Percentiles rank a stretch among this genome's conserved stretches.
These are phyloP conservation scores for Colletotrichum nymphaeae DNA, from an alignment of 2,329 filamentous ascomycete species.

Conservation along the genomic window DNA sequence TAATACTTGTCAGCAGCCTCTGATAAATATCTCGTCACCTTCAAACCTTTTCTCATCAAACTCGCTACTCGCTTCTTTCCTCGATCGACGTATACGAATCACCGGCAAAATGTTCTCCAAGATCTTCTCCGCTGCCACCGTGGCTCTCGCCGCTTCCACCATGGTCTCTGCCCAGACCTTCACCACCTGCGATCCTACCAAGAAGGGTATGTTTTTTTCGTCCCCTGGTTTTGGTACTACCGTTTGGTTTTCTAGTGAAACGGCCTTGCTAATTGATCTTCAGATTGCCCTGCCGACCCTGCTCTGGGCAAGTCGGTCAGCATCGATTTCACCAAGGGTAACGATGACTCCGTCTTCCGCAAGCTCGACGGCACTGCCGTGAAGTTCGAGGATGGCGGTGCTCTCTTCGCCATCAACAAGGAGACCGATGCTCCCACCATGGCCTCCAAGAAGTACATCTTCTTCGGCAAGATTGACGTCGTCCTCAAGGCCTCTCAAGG, in stretches of 20 bases:
- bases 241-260: not conserved
- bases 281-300: slow-evolving; percentile 78
- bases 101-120: slow-evolving; percentile 40
- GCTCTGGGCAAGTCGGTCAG: slow-evolving; percentile 74
- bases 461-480: slow-evolving; percentile 91
- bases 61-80: not conserved
- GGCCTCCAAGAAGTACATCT: slow-evolving; percentile 86
- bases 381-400: slow-evolving; percentile 59
- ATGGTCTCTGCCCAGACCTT: slow-evolving; percentile 67
- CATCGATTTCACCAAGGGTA: slow-evolving; percentile 84
- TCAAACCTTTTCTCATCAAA: not conserved
- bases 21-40: slow-evolving; percentile 17
- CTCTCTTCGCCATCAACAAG: slow-evolving; percentile 74
- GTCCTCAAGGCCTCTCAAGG: slow-evolving; percentile 83
- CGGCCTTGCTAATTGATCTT: slow-evolving; percentile 37
- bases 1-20: slow-evolving; percentile 18
- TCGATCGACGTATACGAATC: not conserved
- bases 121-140: slow-evolving; percentile 57
- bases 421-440: slow-evolving; percentile 78
- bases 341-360: slow-evolving; percentile 69
- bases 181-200: slow-evolving; percentile 66
- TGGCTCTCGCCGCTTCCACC: slow-evolving; percentile 61
- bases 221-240: not conserved
- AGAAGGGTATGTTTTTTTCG: slow-evolving; percentile 56
- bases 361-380: slow-evolving; percentile 59